Base-by-base conservation (phyloP, 352 stramenopile species). In the Thalassiosira oceanica region DNA sequence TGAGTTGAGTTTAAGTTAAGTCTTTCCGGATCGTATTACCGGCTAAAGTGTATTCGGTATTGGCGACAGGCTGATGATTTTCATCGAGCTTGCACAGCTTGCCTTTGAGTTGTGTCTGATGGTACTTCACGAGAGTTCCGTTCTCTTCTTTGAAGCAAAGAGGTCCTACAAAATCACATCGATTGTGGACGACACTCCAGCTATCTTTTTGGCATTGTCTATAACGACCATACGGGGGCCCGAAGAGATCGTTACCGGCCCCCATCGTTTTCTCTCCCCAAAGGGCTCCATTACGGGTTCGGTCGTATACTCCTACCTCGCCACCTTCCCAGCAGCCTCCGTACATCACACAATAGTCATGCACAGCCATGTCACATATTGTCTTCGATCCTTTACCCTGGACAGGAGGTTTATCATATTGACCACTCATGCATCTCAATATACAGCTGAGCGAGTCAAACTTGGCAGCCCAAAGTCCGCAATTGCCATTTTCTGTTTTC, bases 291-390 rank as follows among this genome's bases (percentile, higher is more conserved):
- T 18, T n/a, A 8, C 33, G 26, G 3, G 26, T 53, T 23, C 33
- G 16, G 13, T 53, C 44, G 27, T 53, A 53, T 36, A 53, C 44
- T 4, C 44, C 44, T 4, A 11, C 11, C 33, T 24, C 33, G 27
- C 16, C 18, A 36, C 44, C 44, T 18, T 16, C 7, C 18, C 26
- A 53, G 27, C 44, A 53, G 16, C 44, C 44, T 53, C 44, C 44
- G 15, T 53, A 53, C 16, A 36, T 16, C 6, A 53, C 44, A 53
- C 44, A 53, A 23, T 53, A 53, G 44, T 53, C 44, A 13, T 53
- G 44, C 18, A 26, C 27, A 8, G 44, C 44, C 44, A 53, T 53
- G 13, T 53, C 44, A 53, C 44, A 53, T 44, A 53, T 53, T 10
- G 44, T 53, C 13, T 24, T 53, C 6, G 3, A 3, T 3, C 44